phyloP scores from a whole-genome alignment of 2,329 filamentous ascomycete species.

The Mariannaea elegans region DNA sequence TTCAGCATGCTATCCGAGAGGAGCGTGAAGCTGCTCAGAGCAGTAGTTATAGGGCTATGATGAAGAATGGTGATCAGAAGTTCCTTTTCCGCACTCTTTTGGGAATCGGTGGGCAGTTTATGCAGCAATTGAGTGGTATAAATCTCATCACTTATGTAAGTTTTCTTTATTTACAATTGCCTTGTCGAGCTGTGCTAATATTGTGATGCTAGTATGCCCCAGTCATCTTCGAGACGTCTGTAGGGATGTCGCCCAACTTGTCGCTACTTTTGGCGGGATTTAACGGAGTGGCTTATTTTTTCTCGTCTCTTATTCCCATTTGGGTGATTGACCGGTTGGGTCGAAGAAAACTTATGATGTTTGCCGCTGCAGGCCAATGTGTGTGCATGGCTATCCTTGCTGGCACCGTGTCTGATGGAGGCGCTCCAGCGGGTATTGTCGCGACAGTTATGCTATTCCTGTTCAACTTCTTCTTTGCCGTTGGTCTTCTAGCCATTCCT shows the following conservation, averaged over 20 bases:
- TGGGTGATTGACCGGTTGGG: conserved; percentile 55
- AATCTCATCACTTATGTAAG: conserved; percentile 46
- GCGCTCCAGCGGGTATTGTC: conserved; percentile 50
- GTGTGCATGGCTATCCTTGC: conserved; percentile 57
- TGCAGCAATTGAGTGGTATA: conserved; percentile 51
- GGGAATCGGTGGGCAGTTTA: conserved; percentile 55
- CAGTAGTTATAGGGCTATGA: conserved; percentile 46
- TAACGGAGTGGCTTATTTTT: conserved; percentile 51
- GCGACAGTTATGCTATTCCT: conserved; percentile 55
- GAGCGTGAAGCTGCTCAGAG: conserved; percentile 49
- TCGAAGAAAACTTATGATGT: conserved; percentile 68
- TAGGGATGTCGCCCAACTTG: conserved; percentile 53
- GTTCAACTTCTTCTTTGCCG: conserved; percentile 54
- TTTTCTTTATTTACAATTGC: neutral
- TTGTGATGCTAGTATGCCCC: conserved; percentile 44
- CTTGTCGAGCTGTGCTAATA: conserved; percentile 17
- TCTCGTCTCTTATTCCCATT: conserved; percentile 44
- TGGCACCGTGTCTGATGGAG: conserved; percentile 51
- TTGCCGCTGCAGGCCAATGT: conserved; percentile 46
- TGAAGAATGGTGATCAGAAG: conserved; percentile 53
- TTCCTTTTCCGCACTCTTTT: conserved; percentile 52
- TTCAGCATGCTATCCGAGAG: conserved; percentile 50
- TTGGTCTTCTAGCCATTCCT: conserved; percentile 51
- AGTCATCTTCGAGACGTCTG: conserved; percentile 55
- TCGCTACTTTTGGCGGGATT: conserved; percentile 64